Evolutionary conservation across 805 yeast genomes (phyloP), one percentile per base, ranked within the genome.

Genomic region (Sporopachydermia lactativora): DNA sequence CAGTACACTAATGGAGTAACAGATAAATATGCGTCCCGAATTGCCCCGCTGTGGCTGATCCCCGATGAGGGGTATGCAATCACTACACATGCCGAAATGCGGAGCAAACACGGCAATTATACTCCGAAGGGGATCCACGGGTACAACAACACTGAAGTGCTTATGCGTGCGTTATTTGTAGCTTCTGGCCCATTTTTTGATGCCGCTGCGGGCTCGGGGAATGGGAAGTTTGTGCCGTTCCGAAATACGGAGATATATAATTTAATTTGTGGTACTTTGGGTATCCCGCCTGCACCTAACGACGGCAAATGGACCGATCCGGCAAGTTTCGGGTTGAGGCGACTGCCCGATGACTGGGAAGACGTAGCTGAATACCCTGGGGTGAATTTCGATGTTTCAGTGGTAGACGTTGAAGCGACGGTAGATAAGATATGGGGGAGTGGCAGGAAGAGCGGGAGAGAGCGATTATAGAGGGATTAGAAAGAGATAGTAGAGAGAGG

Each of bases 31-130:
- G 63, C 69, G 42, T 64, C 73, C 38, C 66, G 95, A 45, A 62
- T 85, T 15, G 94, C 96, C 0, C 94, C 94, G 1, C 57, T 88
- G 18, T 83, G 95, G 89, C 55, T 88, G 3, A 64, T 88, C 2
- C 96, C 96, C 0, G 71, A 77, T 28, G 75, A 82, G 4, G 96
- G 96, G 0, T 88, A 80, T 60, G 68, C 81, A 0, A 57, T 86
- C 13, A 70, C 83, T 2, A 81, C 86, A 1, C 70, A 66, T 42
- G 66, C 65, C 15, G 70, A 70, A 43, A 72, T 75, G 70, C 66
- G 68, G 17, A 62, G 62, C 2, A 65, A 66, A 52, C 57, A 59
- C 18, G 55, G 63, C 39, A 65, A 68, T 11, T 79, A 77, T 53
- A 53, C 55, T n/a, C 81, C 84, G 3, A 64, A 64, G 41, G 96